Evolutionary conservation across 2,329 filamentous ascomycete genomes (phyloP), one percentile per base, ranked within the genome.

Genomic region (Curvularia spicifera): DNA sequence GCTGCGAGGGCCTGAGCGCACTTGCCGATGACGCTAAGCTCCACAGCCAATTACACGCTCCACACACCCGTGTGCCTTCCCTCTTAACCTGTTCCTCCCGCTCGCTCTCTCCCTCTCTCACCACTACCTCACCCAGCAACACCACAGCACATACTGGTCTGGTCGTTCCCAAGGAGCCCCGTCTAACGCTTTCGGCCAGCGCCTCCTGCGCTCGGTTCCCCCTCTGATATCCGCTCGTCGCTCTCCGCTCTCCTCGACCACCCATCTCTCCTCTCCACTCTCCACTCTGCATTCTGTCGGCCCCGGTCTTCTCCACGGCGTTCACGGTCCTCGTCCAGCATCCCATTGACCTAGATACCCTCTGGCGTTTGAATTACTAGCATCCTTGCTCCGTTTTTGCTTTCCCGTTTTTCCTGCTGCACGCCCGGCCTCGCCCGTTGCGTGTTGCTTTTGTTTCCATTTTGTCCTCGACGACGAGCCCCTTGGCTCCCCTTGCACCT

Each of bases 151-250:
- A 58, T 60, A 57, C 54, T 71, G 70, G 71, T 70, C 75, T 77
- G 75, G 73, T 67, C 71, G 72, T 74, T 63, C 67, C 63, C 71
- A 65, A 68, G 68, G 68, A 69, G 62, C 61, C 60, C 69, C 66
- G 68, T 63, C 66, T 60, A 58, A 71, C 74, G 75, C 75, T 71
- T 76, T 76, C 73, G 74, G 74, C 76, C 75, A 78, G 74, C 74
- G 74, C 73, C 73, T 73, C 70, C 70, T 73, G 74, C 73, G 76
- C 73, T 77, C 71, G 74, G 73, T 73, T 71, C 65, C 68, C 60
- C 60, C 67, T 66, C 62, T 66, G 66, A 63, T 64, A 67, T 57
- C 49, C 29, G 46, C 33, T 31, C 44, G 39, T 43, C 56, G 57
- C 56, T 60, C 57, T 61, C 52, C 64, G 56, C 68, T 70, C 71